A percentile compares a stretch with the other conserved stretches of the same genome.
phyloP scores from a whole-genome alignment of 352 stramenopile genomes.

The Globisporangium iwayamae region DNA sequence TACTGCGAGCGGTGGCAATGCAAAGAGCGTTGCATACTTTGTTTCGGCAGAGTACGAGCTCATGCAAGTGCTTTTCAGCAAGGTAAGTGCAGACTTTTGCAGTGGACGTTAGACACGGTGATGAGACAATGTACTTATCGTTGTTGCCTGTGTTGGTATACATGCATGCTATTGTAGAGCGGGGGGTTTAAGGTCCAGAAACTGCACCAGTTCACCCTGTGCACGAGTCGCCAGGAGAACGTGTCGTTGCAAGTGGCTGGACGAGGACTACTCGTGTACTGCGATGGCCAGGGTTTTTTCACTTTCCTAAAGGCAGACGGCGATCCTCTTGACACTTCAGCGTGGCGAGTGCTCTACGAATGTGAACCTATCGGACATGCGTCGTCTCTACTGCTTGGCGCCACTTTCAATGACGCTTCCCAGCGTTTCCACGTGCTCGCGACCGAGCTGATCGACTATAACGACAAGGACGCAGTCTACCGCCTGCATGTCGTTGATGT shows the following conservation, averaged over 20 bases:
- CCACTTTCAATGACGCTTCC: slow-evolving; percentile 37
- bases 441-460: slow-evolving; percentile 35
- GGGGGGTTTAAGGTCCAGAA: slow-evolving; percentile 22
- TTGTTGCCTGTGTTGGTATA: background rate
- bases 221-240: slow-evolving; percentile 51
- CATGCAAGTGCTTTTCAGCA: slow-evolving; percentile 44
- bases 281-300: slow-evolving; percentile 57
- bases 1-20: slow-evolving; percentile 10
- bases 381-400: slow-evolving; percentile 42
- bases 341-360: slow-evolving; percentile 48
- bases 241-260: slow-evolving; percentile 53
- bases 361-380: slow-evolving; percentile 36
- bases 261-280: slow-evolving; percentile 58
- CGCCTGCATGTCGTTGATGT: slow-evolving; percentile 45
- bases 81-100: slow-evolving; percentile 17
- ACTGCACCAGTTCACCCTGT: slow-evolving; percentile 37
- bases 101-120: background rate
- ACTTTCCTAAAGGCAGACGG: slow-evolving; percentile 41
- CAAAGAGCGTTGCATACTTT: slow-evolving; percentile 54
- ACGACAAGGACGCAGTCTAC: slow-evolving; percentile 53
- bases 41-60: slow-evolving; percentile 58
- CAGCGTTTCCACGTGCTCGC: slow-evolving; percentile 43
- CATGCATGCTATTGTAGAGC: slow-evolving; percentile 14
- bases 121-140: background rate
- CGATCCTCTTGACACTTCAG: slow-evolving; percentile 18